Percentiles rank a stretch among this genome's conserved stretches.
These are phyloP conservation scores for Curvularia verruculosa DNA, from an alignment of 2,329 filamentous ascomycete species.

Conservation along the genomic window DNA sequence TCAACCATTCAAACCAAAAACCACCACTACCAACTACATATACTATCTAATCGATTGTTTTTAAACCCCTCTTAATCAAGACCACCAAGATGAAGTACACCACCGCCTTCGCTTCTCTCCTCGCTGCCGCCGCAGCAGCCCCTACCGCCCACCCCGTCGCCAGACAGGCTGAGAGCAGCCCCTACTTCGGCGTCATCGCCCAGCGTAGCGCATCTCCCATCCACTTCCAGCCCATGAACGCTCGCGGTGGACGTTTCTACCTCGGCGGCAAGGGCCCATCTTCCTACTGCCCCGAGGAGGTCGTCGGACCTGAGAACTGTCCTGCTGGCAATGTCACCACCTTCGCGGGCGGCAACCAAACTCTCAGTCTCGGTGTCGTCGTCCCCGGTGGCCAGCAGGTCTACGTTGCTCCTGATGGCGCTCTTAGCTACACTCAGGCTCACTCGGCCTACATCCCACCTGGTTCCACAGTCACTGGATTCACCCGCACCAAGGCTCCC, in stretches of 20 bases:
- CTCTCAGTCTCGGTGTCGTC: slow-evolving; percentile 52
- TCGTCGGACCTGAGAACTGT: slow-evolving; percentile 48
- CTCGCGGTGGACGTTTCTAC: slow-evolving; percentile 57
- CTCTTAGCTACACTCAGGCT: slow-evolving; percentile 61
- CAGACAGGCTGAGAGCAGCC: slow-evolving; percentile 7
- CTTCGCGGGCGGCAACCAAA: slow-evolving; percentile 47
- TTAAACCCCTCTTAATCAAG: not conserved
- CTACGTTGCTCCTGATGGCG: slow-evolving; percentile 62
- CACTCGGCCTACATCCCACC: slow-evolving; percentile 61
- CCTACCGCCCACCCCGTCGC: slow-evolving; percentile 26
- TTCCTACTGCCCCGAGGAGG: slow-evolving; percentile 56
- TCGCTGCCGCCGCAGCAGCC: slow-evolving; percentile 9
- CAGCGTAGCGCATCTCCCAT: slow-evolving; percentile 57
- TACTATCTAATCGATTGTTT: slow-evolving; percentile 16
- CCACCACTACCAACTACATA: not conserved
- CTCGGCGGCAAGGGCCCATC: slow-evolving; percentile 54
- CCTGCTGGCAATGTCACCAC: slow-evolving; percentile 57
- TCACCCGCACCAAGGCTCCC: slow-evolving; percentile 45
- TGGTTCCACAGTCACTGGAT: slow-evolving; percentile 59
- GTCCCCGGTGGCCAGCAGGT: slow-evolving; percentile 69
- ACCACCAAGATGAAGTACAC: slow-evolving; percentile 44
- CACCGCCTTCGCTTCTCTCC: slow-evolving; percentile 18
- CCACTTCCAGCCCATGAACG: slow-evolving; percentile 56
- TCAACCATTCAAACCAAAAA: not conserved
- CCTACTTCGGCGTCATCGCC: slow-evolving; percentile 54